Percentiles rank a stretch among this genome's conserved stretches.
Conservation (phyloP, 768 basidiomycete genomes). For the Baorangia bicolor region DNA sequence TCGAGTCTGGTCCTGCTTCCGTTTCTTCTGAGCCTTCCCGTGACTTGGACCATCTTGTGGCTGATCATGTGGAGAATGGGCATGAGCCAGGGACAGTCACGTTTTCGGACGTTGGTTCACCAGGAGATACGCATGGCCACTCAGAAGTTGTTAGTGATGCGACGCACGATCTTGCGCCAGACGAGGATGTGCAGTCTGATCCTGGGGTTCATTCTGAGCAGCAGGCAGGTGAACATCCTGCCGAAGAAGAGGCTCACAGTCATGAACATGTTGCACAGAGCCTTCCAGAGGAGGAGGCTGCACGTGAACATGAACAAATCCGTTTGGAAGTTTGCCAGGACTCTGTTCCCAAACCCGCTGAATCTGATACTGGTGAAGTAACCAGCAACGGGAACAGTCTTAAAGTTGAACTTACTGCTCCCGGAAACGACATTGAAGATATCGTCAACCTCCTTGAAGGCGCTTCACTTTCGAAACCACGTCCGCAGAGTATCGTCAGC, state of each 20-base stretch:
- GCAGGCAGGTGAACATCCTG: background rate
- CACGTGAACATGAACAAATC: conserved; percentile 5
- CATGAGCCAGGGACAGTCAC: conserved; percentile 20
- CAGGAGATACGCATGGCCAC: conserved; percentile 18
- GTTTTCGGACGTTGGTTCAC: conserved; percentile 16
- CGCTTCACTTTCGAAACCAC: conserved; percentile 35
- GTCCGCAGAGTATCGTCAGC: conserved; percentile 43
- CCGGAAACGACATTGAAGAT: conserved; percentile 53
- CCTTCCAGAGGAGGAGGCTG: conserved; percentile 7
- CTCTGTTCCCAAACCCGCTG: conserved; percentile 6
- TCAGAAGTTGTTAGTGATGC: conserved; percentile 12
- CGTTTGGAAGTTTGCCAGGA: conserved; percentile 10
- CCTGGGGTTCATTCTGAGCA: conserved; percentile 14
- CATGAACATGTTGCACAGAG: conserved; percentile 4
- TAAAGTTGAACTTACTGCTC: background rate
- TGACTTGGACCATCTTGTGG: conserved; percentile 19
- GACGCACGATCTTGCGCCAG: conserved; percentile 8
- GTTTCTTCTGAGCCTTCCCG: conserved; percentile 26
- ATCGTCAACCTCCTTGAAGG: conserved; percentile 66
- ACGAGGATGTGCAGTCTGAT: conserved; percentile 9
- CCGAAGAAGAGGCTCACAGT: conserved; percentile 7
- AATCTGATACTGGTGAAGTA: conserved; percentile 7
- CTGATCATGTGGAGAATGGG: conserved; percentile 26
- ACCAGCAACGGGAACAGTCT: conserved; percentile 9
- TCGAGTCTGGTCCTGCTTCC: conserved; percentile 16